phyloP scores from a whole-genome alignment of 164 flowering plant genomes.

The Pachysandra terminalis region DNA sequence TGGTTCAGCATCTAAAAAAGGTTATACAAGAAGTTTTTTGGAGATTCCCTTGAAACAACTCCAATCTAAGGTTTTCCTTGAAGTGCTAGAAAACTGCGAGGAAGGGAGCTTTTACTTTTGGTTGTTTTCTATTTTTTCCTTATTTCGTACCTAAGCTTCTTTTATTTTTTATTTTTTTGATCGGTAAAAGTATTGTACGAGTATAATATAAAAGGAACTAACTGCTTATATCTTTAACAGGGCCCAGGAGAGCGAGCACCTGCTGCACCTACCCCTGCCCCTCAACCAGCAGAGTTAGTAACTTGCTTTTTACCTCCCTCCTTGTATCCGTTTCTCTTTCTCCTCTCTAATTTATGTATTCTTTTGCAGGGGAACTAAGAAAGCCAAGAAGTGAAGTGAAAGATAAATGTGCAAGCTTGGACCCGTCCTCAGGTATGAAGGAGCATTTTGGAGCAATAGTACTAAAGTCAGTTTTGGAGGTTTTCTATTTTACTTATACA shows the following conservation, averaged over 20 bases:
- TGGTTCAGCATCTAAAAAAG: no score
- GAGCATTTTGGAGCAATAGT: no score
- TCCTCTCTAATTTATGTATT: neutral
- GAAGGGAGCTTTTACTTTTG: no score
- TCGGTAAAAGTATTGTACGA: no score
- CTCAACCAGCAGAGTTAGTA: neutral
- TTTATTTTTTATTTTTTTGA: no score
- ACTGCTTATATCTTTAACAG: neutral
- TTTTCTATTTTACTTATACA: neutral
- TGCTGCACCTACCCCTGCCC: neutral
- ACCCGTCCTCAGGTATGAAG: neutral
- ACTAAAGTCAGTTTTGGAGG: neutral
- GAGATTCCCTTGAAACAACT: no score
- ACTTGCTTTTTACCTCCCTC: neutral
- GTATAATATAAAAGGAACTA: no score
- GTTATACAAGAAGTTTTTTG: no score
- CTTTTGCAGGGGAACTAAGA: slow-evolving; percentile 4
- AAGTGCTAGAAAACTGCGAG: no score
- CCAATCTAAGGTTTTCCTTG: no score
- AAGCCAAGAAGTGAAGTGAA: slow-evolving; percentile 6
- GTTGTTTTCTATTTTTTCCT: no score
- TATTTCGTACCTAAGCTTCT: no score
- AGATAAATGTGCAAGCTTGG: neutral
- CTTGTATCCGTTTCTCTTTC: neutral
- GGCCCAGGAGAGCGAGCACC: slow-evolving; percentile 6